These are phyloP conservation scores for Clarireedia hainanense DNA, from an alignment of 2,329 filamentous ascomycete genomes.

Conservation along the genomic window DNA sequence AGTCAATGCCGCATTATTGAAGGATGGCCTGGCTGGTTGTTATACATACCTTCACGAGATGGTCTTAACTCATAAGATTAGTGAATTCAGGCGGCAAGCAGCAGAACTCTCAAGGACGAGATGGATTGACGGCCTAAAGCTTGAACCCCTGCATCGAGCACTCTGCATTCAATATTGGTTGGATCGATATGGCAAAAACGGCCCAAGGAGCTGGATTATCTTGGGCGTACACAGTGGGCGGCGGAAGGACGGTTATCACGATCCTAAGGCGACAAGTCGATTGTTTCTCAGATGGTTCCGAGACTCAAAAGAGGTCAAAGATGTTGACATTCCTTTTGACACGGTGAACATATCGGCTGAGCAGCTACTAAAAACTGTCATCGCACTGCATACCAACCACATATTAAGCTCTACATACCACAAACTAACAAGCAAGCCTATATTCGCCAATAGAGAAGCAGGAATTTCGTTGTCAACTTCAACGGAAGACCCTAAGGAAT, in stretches of 20 bases:
- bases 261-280: conserved; percentile 42
- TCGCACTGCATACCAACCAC: conserved; percentile 66
- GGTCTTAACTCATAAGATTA: conserved; percentile 83
- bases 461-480: conserved; percentile 51
- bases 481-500: conserved; percentile 55
- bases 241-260: conserved; percentile 33
- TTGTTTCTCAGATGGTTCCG: conserved; percentile 75
- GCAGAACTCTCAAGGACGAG: conserved; percentile 56
- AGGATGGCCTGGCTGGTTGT: conserved; percentile 67
- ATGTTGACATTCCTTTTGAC: conserved; percentile 61
- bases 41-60: conserved; percentile 85
- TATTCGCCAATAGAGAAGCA: conserved; percentile 54
- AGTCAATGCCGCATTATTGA: conserved; percentile 63
- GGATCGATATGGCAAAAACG: conserved; percentile 45
- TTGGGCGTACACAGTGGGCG: conserved; percentile 69
- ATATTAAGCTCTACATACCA: conserved; percentile 61
- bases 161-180: conserved; percentile 90
- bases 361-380: conserved; percentile 61
- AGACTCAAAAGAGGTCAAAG: conserved; percentile 66
- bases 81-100: conserved; percentile 72
- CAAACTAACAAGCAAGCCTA: conserved; percentile 49
- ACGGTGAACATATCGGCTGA: conserved; percentile 64
- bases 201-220: conserved; percentile 83
- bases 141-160: conserved; percentile 74
- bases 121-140: conserved; percentile 71